A percentile compares a stretch with the other conserved stretches of the same genome.
phyloP scores from a whole-genome alignment of 2,329 filamentous ascomycete genomes.

The Xylariales sp. region DNA sequence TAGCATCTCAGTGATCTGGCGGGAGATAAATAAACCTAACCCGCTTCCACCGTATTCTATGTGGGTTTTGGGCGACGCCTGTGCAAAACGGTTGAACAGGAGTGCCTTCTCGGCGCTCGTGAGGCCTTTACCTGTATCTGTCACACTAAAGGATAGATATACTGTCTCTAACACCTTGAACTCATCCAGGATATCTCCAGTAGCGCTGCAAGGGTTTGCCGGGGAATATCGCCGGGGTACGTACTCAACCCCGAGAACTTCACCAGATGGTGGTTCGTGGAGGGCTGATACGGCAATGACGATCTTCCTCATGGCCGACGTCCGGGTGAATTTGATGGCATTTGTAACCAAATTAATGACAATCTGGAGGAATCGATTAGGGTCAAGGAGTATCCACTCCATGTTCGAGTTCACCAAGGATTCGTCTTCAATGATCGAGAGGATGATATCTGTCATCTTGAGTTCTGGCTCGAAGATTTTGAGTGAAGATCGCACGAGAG shows the following conservation, averaged over 20 bases:
- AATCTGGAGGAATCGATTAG: slow-evolving; percentile 70
- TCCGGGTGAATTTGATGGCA: slow-evolving; percentile 75
- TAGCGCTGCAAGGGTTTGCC: slow-evolving; percentile 19
- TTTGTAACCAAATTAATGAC: slow-evolving; percentile 78
- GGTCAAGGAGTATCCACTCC: slow-evolving; percentile 66
- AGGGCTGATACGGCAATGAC: slow-evolving; percentile 43
- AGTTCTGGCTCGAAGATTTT: slow-evolving; percentile 78
- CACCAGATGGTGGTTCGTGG: slow-evolving; percentile 32
- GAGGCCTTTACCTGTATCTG: slow-evolving; percentile 72
- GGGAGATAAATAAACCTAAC: slow-evolving; percentile 73
- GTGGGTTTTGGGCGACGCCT: slow-evolving; percentile 71
- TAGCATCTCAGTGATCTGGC: slow-evolving; percentile 74
- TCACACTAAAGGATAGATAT: slow-evolving; percentile 68
- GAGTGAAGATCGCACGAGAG: slow-evolving; percentile 61
- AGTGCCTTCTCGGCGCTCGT: slow-evolving; percentile 66
- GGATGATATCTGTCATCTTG: slow-evolving; percentile 61
- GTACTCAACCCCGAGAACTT: slow-evolving; percentile 49
- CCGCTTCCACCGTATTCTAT: slow-evolving; percentile 77
- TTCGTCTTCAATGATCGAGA: slow-evolving; percentile 58
- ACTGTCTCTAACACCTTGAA: slow-evolving; percentile 25
- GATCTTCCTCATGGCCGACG: slow-evolving; percentile 53
- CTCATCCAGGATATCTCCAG: not conserved
- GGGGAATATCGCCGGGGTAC: slow-evolving; percentile 49
- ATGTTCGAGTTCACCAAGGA: slow-evolving; percentile 55
- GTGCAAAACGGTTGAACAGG: slow-evolving; percentile 74